Percentiles rank a stretch among this genome's conserved stretches.
Evolutionary conservation across 768 basidiomycete genomes (phyloP).

Genomic region (Tylopilus balloui): DNA sequence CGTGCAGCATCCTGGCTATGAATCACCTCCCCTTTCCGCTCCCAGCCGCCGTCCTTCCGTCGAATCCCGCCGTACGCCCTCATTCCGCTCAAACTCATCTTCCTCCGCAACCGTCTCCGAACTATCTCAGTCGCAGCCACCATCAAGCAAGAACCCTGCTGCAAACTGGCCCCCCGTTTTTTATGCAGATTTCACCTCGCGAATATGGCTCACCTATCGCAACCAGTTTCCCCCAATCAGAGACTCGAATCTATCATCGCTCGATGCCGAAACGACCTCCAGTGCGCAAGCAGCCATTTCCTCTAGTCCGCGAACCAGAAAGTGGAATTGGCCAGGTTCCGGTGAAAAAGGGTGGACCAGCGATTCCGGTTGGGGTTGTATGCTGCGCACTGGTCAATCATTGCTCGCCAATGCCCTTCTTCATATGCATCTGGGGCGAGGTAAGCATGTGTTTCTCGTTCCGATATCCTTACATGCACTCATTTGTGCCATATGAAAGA

Average conservation of each 20-base stretch:
- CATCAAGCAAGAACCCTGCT: constrained; percentile 29
- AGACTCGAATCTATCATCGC: constrained; percentile 47
- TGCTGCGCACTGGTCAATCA: constrained; percentile 84
- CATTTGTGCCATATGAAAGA: constrained; percentile 42
- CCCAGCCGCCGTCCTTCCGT: constrained; percentile 37
- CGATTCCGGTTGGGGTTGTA: constrained; percentile 90
- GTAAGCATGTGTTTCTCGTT: constrained; percentile 34
- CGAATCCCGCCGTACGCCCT: constrained; percentile 40
- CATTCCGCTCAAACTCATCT: constrained; percentile 43
- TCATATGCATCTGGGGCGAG: constrained; percentile 69
- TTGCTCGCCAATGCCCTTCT: constrained; percentile 78
- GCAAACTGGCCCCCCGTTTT: constrained; percentile 75
- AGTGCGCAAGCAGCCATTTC: constrained; percentile 33
- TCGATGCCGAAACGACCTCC: constrained; percentile 35
- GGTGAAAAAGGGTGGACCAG: constrained; percentile 79
- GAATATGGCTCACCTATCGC: constrained; percentile 91
- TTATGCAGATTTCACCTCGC: constrained; percentile 83
- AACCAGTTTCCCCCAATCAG: constrained; percentile 80
- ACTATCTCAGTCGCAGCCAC: constrained; percentile 36
- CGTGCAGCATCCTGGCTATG: constrained; percentile 74
- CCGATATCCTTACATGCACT: constrained; percentile 1
- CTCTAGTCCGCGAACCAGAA: constrained; percentile 42
- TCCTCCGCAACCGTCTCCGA: constrained; percentile 35
- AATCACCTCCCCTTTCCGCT: constrained; percentile 33
- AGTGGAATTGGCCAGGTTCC: constrained; percentile 60